Evolutionary conservation across 148 eudicot genomes (phyloP).

Genomic region (Amaranthus hypochondriacus): DNA sequence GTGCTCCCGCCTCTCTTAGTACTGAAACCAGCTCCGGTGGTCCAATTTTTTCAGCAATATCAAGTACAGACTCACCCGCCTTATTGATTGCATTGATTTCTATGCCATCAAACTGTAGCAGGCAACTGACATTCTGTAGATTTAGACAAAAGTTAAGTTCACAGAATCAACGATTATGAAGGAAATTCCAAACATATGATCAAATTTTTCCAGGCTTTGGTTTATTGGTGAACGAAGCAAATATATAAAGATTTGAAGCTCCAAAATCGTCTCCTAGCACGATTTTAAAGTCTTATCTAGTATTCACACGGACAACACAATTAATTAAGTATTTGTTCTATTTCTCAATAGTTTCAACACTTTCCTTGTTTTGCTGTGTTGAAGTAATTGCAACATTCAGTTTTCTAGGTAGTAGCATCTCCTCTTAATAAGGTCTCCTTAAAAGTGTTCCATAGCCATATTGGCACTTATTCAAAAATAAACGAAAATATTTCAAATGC

Average conservation of each 20-base stretch:
- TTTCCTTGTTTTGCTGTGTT: too few species aligned
- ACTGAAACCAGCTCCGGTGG: slow-evolving; percentile 50
- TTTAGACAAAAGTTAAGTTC: background rate
- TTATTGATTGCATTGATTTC: slow-evolving; percentile 59
- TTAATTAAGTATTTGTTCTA: too few species aligned
- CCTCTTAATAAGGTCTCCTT: too few species aligned
- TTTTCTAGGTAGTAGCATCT: too few species aligned
- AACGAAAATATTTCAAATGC: too few species aligned
- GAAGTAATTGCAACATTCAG: too few species aligned
- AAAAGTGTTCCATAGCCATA: too few species aligned
- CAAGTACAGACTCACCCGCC: slow-evolving; percentile 85
- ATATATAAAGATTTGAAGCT: too few species aligned
- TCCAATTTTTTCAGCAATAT: slow-evolving; percentile 75
- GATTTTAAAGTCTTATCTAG: background rate
- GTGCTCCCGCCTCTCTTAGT: slow-evolving; percentile 64
- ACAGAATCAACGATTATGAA: background rate
- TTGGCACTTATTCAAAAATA: too few species aligned
- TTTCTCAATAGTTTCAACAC: too few species aligned
- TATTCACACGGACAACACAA: background rate
- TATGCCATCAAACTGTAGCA: slow-evolving; percentile 56
- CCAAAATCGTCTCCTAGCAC: too few species aligned
- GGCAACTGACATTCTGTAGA: slow-evolving; percentile 60
- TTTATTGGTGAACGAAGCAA: background rate
- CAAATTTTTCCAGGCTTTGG: too few species aligned
- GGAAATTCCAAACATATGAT: background rate